Evolutionary conservation across 2,329 filamentous ascomycete species (phyloP).

Genomic region (Fusarium begoniae): DNA sequence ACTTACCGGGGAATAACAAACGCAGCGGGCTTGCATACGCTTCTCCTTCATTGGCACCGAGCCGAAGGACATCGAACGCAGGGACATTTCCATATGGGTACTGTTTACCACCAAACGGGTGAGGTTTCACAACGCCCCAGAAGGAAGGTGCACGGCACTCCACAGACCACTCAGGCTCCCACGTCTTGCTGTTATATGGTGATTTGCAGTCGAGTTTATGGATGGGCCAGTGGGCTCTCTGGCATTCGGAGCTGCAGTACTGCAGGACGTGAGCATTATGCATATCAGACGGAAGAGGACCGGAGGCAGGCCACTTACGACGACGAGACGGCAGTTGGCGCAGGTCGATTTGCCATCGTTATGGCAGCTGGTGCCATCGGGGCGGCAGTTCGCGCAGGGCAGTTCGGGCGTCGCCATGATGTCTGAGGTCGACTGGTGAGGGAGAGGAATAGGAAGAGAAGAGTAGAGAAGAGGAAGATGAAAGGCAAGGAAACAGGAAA

Average conservation of each 20-base stretch:
- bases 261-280: neutral
- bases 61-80: too few species aligned
- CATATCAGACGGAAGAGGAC: too few species aligned
- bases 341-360: neutral
- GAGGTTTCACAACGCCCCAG: too few species aligned
- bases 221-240: neutral
- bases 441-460: too few species aligned
- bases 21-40: too few species aligned
- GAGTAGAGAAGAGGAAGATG: too few species aligned
- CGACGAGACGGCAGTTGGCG: neutral
- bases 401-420: neutral
- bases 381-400: neutral
- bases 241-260: conserved; percentile 15
- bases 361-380: neutral
- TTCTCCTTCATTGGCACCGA: too few species aligned
- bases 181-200: neutral
- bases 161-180: neutral
- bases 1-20: too few species aligned
- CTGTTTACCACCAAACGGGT: too few species aligned
- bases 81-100: too few species aligned
- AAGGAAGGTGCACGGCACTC: too few species aligned
- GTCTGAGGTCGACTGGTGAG: neutral
- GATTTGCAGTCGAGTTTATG: neutral
- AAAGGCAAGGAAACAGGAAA: too few species aligned
- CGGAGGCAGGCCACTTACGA: neutral